Conservation (phyloP, 768 basidiomycete genomes). For the Kwoniella sp. region DNA sequence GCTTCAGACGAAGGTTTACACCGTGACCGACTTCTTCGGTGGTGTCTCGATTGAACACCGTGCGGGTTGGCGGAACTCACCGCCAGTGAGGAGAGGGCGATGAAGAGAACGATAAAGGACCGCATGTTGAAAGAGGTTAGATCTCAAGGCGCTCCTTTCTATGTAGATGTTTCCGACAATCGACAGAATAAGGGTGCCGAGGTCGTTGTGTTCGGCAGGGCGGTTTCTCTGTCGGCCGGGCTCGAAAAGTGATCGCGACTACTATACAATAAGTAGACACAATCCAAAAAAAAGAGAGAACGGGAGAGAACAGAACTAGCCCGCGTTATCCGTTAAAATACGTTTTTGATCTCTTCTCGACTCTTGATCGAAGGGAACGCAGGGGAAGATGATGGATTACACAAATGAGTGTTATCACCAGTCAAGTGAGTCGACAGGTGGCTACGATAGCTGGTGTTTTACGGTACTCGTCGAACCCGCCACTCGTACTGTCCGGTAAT, state of each 20-base stretch:
- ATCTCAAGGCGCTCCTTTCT: too few relatives aligned
- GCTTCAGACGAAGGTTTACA: neutral
- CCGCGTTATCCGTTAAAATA: too few relatives aligned
- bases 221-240: too few relatives aligned
- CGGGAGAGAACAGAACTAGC: too few relatives aligned
- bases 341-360: too few relatives aligned
- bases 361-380: too few relatives aligned
- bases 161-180: too few relatives aligned
- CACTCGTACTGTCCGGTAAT: neutral
- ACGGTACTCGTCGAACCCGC: neutral
- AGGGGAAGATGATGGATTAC: neutral
- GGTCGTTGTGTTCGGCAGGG: too few relatives aligned
- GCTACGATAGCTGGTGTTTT: neutral
- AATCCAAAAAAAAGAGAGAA: neutral
- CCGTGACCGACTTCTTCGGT: conserved; percentile 2
- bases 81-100: neutral
- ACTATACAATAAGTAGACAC: neutral
- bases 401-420: neutral
- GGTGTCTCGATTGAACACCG: neutral
- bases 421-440: too few relatives aligned
- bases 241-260: too few relatives aligned
- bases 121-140: neutral
- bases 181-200: too few relatives aligned
- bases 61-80: conserved; percentile 2
- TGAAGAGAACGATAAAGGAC: neutral